Conservation (phyloP, 108 stramenopile genomes). For the Mediolabrus comicus region DNA sequence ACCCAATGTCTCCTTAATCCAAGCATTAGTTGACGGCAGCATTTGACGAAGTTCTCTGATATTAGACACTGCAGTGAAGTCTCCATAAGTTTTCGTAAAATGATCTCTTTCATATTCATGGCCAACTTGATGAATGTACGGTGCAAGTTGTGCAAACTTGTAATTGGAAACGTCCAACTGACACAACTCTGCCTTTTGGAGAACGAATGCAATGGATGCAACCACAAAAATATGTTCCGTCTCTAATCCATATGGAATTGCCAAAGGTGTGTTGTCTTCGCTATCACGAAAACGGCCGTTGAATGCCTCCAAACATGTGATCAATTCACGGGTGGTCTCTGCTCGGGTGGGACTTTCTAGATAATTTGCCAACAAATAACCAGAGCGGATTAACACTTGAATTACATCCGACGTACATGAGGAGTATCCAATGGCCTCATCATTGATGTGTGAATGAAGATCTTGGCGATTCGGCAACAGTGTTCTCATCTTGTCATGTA, state of each 20-base stretch:
- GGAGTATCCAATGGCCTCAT: slow-evolving; percentile 19
- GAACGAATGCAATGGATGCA: slow-evolving; percentile 43
- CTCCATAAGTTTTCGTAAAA: slow-evolving; percentile 26
- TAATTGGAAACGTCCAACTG: slow-evolving; percentile 47
- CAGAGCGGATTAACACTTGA: slow-evolving; percentile 33
- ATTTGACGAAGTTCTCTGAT: slow-evolving; percentile 16
- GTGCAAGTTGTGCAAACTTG: slow-evolving; percentile 34
- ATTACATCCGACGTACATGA: slow-evolving; percentile 16
- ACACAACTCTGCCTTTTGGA: slow-evolving; percentile 60
- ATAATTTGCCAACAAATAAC: slow-evolving; percentile 31
- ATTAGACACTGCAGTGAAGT: neutral
- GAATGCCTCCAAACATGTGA: slow-evolving; percentile 19
- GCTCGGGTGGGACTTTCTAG: slow-evolving; percentile 58
- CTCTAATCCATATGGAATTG: slow-evolving; percentile 22
- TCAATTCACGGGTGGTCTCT: slow-evolving; percentile 38
- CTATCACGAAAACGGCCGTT: neutral
- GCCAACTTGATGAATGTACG: slow-evolving; percentile 42
- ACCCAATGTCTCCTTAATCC: slow-evolving; percentile 16
- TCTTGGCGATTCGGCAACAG: slow-evolving; percentile 64
- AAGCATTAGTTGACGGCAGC: slow-evolving; percentile 30
- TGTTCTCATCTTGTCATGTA: slow-evolving; percentile 43
- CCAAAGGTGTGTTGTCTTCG: neutral
- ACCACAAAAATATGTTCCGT: slow-evolving; percentile 35
- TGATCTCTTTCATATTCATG: slow-evolving; percentile 37
- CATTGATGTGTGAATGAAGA: slow-evolving; percentile 49